phyloP scores from a whole-genome alignment of 139 green algal species.

The Haematococcus lacustris region DNA sequence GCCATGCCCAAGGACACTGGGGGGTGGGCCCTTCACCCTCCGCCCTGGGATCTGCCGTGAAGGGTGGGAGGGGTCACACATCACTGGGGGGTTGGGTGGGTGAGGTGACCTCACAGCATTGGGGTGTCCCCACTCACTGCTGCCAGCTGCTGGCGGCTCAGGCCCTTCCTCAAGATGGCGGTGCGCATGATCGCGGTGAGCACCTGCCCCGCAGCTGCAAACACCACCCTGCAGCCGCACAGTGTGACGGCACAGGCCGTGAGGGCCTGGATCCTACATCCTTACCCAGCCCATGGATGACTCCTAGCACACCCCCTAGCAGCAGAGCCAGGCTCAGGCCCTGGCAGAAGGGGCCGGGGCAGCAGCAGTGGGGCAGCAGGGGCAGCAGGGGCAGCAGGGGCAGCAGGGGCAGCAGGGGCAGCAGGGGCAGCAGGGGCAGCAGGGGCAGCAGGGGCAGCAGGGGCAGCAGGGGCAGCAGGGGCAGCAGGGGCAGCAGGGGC shows the following conservation, averaged over 20 bases:
- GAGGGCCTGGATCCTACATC: background rate
- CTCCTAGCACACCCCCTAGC: background rate
- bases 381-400: too few species aligned
- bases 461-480: too few species aligned
- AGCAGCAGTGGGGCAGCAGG: too few species aligned
- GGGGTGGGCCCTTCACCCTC: too few species aligned
- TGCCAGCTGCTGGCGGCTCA: conserved; percentile 15
- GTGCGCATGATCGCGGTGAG: conserved; percentile 29
- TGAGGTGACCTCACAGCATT: background rate
- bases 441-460: too few species aligned
- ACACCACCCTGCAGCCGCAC: conserved; percentile 17
- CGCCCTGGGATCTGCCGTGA: background rate
- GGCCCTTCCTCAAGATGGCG: conserved; percentile 16
- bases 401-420: too few species aligned
- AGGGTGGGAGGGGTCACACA: background rate
- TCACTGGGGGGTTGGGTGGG: background rate
- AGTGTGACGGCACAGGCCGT: background rate
- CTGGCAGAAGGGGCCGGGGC: too few species aligned
- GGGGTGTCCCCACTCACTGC: background rate
- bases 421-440: too few species aligned
- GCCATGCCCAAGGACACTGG: too few species aligned
- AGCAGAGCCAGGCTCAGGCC: too few species aligned
- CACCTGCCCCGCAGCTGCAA: conserved; percentile 31
- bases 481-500: too few species aligned
- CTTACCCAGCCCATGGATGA: too few species aligned